Percentiles rank a stretch among this genome's conserved stretches.
These are phyloP conservation scores for Verticillium alfalfae DNA, from an alignment of 2,329 filamentous ascomycete species.

Conservation along the genomic window DNA sequence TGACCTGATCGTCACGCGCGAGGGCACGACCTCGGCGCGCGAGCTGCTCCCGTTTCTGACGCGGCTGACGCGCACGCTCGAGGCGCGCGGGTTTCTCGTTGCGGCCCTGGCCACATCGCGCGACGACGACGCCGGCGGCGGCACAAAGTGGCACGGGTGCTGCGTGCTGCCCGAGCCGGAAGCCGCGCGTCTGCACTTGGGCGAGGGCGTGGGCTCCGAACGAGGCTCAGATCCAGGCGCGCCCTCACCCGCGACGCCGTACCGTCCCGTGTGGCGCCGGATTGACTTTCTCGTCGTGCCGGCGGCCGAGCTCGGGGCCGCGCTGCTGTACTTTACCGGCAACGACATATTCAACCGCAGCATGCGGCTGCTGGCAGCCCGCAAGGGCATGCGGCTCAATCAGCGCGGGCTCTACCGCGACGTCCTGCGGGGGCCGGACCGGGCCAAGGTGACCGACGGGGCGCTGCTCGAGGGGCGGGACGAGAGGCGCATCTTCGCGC, in stretches of 20 bases:
- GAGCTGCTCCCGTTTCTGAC: constrained; percentile 60
- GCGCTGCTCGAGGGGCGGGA: constrained; percentile 66
- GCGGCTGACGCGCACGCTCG: constrained; percentile 57
- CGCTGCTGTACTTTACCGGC: constrained; percentile 90
- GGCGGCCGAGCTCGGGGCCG: constrained; percentile 71
- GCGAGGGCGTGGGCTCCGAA: constrained; percentile 5
- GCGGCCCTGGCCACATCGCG: constrained; percentile 57
- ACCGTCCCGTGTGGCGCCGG: constrained; percentile 61
- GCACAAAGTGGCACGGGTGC: constrained; percentile 85
- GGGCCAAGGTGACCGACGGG: constrained; percentile 61
- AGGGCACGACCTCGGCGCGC: constrained; percentile 42
- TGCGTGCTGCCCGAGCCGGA: constrained; percentile 57
- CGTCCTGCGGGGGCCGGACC: constrained; percentile 53
- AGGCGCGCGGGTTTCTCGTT: constrained; percentile 59
- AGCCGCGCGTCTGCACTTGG: constrained; percentile 10
- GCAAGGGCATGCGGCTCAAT: constrained; percentile 79
- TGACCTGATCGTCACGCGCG: constrained; percentile 76
- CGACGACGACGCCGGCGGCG: constrained; percentile 30
- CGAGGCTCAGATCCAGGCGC: too few relatives aligned
- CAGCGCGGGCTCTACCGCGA: constrained; percentile 74
- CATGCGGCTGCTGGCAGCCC: constrained; percentile 71
- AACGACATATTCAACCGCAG: constrained; percentile 94
- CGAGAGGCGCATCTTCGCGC: constrained; percentile 76
- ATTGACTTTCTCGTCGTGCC: constrained; percentile 85
- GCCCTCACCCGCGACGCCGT: constrained; percentile 3